These are phyloP conservation scores for Dactylellina sp. DNA, from an alignment of 2,329 filamentous ascomycete species.

Conservation along the genomic window DNA sequence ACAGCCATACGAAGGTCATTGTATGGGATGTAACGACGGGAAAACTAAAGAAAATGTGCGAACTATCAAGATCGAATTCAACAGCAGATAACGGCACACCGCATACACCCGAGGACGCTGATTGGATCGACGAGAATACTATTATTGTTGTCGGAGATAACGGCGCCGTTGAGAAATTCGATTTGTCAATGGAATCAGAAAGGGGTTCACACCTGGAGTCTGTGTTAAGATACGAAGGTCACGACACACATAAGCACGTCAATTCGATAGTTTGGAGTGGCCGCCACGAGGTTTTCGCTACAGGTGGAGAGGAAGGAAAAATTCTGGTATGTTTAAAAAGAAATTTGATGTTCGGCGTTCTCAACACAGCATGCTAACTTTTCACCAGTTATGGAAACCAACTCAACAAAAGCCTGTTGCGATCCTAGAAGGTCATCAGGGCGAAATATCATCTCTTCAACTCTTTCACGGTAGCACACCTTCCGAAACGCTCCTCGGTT, in stretches of 20 bases:
- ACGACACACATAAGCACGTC: constrained; percentile 51
- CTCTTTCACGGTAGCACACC: constrained; percentile 25
- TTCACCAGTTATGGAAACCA: constrained; percentile 47
- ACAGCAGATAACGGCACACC: constrained; percentile 20
- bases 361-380: background rate
- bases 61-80: constrained; percentile 29
- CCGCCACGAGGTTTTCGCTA: constrained; percentile 45
- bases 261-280: constrained; percentile 42
- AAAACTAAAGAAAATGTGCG: constrained; percentile 36
- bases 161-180: constrained; percentile 51
- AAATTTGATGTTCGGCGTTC: too few relatives aligned
- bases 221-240: constrained; percentile 37
- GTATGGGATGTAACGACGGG: constrained; percentile 50
- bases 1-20: constrained; percentile 43
- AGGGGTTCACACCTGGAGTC: constrained; percentile 26
- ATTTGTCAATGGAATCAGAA: constrained; percentile 27
- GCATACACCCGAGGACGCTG: constrained; percentile 38
- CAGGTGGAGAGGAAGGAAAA: constrained; percentile 49
- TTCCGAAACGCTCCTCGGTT: constrained; percentile 38
- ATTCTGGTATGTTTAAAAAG: constrained; percentile 40
- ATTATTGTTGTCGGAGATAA: constrained; percentile 51
- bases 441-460: constrained; percentile 41
- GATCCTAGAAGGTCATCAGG: constrained; percentile 51
- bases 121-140: constrained; percentile 53
- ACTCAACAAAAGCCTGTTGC: constrained; percentile 46